Base-by-base conservation (phyloP, 2,329 filamentous ascomycete genomes). In the Elsinoe australis region DNA sequence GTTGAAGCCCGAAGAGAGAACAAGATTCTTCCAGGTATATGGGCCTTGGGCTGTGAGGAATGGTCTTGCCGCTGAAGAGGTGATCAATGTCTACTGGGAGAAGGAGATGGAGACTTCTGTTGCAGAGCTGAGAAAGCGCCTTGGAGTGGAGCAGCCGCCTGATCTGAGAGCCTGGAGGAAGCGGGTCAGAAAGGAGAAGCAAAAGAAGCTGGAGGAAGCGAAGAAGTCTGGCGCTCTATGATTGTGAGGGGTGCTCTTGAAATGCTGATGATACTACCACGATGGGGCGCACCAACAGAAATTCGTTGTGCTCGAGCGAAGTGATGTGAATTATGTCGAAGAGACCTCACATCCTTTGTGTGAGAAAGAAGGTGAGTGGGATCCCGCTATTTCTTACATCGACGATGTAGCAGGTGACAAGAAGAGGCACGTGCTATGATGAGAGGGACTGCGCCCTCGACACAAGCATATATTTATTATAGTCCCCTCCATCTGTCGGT, bases 71-170 rank as follows among this genome's bases (percentile, higher is more conserved):
- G 76, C 80, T 39, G 79, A 84, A 59, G 86, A 94, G 61, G 72
- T 96, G 26, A 89, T 98, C 56, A 95, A 95, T 65, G 82, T 98
- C 1, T 98, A 95, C 63, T 98, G 92, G 92, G 92, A 98, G 68
- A 87, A 96, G 71, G 78, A 90, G 69, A 67, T 98, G 56, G 83
- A 89, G 69, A 85, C 80, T 50, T 83, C 94, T 65, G 86, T 94
- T 19, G 75, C 79, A 45, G 85, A 82, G 55, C 62, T 98, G 63
- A 76, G 92, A 55, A 65, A 61, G 3, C 76, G 88, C 62, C 63
- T 98, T 58, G 82, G 86, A 2, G 88, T 98, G 48, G 87, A 96
- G 71, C 80, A 79, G 61, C 92, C 92, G 28, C 87, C 89, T 5
- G 88, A 96, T 66, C 69, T 96, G 67, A 76, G 90, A 58, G 76